Base-by-base conservation (phyloP, 768 basidiomycete genomes). In the Tephrocybe sp. region DNA sequence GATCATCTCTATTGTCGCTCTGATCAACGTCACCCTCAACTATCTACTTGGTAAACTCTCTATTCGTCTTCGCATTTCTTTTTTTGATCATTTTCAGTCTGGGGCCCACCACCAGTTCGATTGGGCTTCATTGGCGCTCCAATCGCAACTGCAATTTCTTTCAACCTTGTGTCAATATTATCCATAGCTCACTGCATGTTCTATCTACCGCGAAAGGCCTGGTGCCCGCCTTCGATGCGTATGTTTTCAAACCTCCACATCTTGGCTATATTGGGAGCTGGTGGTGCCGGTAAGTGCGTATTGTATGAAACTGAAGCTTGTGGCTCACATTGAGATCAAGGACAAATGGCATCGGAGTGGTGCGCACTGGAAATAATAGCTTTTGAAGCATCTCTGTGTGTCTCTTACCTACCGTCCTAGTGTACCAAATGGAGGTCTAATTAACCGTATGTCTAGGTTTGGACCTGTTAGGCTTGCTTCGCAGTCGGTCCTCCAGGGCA, bases 121-220 rank as follows among this genome's bases (percentile, higher is more conserved):
- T 71, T 98, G 1, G 95, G 95, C 1, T 98, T 91, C 68, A 82
- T 89, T 40, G 96, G 96, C 11, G 95, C 94, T 3, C 95, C 96
- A 0, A 74, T 98, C 11, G 87, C 94, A 0, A 92, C 92, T 1
- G 83, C 88, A 0, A 75, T 95, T 44, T 89, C 88, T 15, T 88
- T 91, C 70, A 93, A 90, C 62, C 72, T 95, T n/a, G 84, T 92
- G 36, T 73, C 82, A 0, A 47, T 79, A 32, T 58, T 77, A 35
- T 88, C 82, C 2, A 69, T 89, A 34, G 41, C 76, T 36, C 90
- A 89, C 51, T 87, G 80, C 9, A 64, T 83, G n/a, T 76, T 74
- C 58, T 82, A 75, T 59, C 73, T 78, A 4, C 67, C 89, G 69
- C 52, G 69, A 9, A 87, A 81, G 1, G 92, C 93, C 0, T 97